Evolutionary conservation across 2,329 filamentous ascomycete species (phyloP).

Genomic region (Fusarium mangiferae): DNA sequence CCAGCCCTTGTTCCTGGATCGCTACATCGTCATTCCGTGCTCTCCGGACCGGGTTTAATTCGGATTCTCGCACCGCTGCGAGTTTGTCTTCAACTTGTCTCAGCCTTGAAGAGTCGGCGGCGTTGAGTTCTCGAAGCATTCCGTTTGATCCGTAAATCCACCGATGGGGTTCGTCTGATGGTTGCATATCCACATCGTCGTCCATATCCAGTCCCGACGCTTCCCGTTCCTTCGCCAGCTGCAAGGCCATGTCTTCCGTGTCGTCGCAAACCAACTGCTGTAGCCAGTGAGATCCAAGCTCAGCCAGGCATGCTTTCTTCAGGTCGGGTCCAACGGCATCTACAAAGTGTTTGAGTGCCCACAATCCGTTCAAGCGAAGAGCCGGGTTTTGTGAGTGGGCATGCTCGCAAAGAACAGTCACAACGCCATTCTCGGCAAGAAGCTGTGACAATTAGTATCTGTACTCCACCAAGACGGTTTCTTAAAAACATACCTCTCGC

Average conservation of each 20-base stretch:
- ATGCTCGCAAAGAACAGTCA: conserved; percentile 83
- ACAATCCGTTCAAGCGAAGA: conserved; percentile 85
- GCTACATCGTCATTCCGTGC: conserved; percentile 81
- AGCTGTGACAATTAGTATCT: conserved; percentile 60
- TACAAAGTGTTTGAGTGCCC: conserved; percentile 93
- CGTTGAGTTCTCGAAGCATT: conserved; percentile 47
- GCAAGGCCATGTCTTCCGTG: conserved; percentile 63
- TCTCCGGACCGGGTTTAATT: conserved; percentile 74
- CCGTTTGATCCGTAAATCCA: conserved; percentile 51
- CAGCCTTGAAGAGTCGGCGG: conserved; percentile 54
- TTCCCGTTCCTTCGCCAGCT: conserved; percentile 48
- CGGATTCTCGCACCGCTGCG: conserved; percentile 67
- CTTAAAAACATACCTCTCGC: conserved; percentile 73
- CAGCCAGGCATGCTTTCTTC: conserved; percentile 81
- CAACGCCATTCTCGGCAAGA: conserved; percentile 77
- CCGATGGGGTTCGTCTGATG: conserved; percentile 56
- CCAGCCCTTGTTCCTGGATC: conserved; percentile 90
- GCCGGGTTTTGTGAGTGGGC: conserved; percentile 83
- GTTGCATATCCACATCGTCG: conserved; percentile 68
- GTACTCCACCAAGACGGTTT: neutral
- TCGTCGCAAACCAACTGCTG: conserved; percentile 78
- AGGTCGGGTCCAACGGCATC: conserved; percentile 75
- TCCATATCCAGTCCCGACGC: conserved; percentile 57
- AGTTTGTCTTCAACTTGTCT: conserved; percentile 63
- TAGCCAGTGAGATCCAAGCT: conserved; percentile 82